Conservation (phyloP, 1,284 basidiomycete species). For the Mycosarcoma mackinlayi region DNA sequence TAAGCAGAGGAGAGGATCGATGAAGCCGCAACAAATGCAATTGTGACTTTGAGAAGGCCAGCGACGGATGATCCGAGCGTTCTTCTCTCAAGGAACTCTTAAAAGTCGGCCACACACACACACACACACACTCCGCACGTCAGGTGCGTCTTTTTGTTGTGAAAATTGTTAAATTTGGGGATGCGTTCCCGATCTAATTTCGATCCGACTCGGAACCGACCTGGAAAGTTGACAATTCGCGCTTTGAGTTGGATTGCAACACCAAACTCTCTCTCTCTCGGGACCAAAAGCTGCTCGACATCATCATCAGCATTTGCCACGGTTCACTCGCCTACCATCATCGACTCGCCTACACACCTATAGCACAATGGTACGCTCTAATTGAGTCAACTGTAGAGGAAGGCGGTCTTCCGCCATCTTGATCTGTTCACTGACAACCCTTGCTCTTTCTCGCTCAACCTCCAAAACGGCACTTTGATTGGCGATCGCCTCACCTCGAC, state of each 20-base stretch:
- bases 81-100: slow-evolving; percentile 1
- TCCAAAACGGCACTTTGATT: background rate
- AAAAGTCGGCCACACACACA: no score
- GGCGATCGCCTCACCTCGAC: no score
- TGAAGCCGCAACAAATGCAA: background rate
- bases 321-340: background rate
- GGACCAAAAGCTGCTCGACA: no score
- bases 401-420: no score
- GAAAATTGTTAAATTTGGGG: slow-evolving; percentile 1
- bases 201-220: slow-evolving; percentile 23
- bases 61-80: slow-evolving; percentile 17
- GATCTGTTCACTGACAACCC: background rate
- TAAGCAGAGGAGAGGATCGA: no score
- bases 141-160: no score
- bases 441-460: background rate
- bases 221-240: background rate
- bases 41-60: background rate
- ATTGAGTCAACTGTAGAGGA: no score
- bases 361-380: slow-evolving; percentile 7
- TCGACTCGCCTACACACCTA: background rate
- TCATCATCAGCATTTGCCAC: no score
- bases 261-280: background rate
- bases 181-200: slow-evolving; percentile 1
- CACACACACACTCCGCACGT: no score
- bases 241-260: background rate